These are phyloP conservation scores for Tricholomella constricta DNA, from an alignment of 768 basidiomycete species.

Conservation along the genomic window DNA sequence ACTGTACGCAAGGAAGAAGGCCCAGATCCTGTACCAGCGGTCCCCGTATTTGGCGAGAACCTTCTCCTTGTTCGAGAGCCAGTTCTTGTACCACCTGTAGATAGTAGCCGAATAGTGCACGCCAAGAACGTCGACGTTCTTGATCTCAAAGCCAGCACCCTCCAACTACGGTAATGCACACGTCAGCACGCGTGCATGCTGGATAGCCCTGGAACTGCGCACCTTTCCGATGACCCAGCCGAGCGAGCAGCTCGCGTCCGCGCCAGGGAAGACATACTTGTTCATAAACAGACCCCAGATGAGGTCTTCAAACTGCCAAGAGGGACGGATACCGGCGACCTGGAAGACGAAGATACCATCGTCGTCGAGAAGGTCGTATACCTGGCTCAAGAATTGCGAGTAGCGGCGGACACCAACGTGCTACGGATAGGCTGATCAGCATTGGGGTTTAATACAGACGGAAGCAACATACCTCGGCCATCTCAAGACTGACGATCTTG, in stretches of 20 bases:
- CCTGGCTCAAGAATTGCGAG: constrained; percentile 82
- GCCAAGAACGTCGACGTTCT: constrained; percentile 94
- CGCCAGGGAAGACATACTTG: constrained; percentile 98
- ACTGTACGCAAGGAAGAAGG: constrained; percentile 94
- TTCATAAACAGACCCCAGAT: constrained; percentile 98
- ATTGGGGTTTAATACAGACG: background rate
- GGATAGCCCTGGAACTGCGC: background rate
- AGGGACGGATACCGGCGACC: constrained; percentile 93
- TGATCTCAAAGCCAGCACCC: constrained; percentile 92
- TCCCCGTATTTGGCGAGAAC: constrained; percentile 90
- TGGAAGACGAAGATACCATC: constrained; percentile 95
- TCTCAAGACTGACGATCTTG: constrained; percentile 96
- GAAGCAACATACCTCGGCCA: constrained; percentile 83
- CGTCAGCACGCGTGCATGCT: background rate
- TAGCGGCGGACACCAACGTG: constrained; percentile 97
- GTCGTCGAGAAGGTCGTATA: constrained; percentile 92
- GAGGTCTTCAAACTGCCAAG: constrained; percentile 99
- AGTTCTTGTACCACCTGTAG: constrained; percentile 95
- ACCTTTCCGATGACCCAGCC: constrained; percentile 86
- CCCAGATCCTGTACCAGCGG: constrained; percentile 93
- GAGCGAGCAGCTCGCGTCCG: constrained; percentile 93
- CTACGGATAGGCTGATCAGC: constrained; percentile 35
- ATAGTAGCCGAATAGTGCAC: constrained; percentile 96
- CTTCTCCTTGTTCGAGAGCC: constrained; percentile 91
- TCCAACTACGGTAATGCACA: constrained; percentile 59